Base-by-base conservation (phyloP, 495 filamentous ascomycete genomes). In the Melanomma pulvis-pyrius region DNA sequence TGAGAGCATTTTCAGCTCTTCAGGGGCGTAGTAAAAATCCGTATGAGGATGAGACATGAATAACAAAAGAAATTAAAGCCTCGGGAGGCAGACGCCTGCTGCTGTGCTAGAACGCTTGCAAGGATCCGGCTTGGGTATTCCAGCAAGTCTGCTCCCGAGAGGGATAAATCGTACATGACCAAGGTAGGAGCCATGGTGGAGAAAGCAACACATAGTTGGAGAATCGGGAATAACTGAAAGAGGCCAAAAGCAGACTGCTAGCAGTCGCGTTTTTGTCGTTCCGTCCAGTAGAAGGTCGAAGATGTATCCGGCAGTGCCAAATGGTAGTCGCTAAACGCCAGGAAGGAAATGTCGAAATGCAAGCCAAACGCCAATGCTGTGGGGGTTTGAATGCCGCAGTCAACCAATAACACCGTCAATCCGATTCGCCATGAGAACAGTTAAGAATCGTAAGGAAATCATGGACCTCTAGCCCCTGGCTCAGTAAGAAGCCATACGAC, bases 401-500 rank as follows among this genome's bases (percentile, higher is more conserved):
- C 49, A 46, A 63, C 63, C 61, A 69, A 67, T 63, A 67, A 72
- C 63, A 57, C 66, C 70, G 49, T 66, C 34, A 55, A 32, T 66
- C 63, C 59, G 59, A 63, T 56, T 69, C 63, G 55, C 62, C 70
- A 52, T 69, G 54, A 67, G 53, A 26, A 64, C 39, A 56, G 70
- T 53, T 39, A n/a, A 50, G 53, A 3, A 69, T 64, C 60, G 36
- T 69, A 39, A 59, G 32, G 34, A 65, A 60, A 52, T 65, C 44
- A 24, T 54, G 25, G 44, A 56, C 39, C 13, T 52, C 9, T 24
- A 49, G 25, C 26, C 32, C 36, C 32, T 44, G 29, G 59, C 28
- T 63, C 54, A 74, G 47, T 73, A 73, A 1, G 73, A 75, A 56
- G 72, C 65, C 73, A 74, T 72, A 3, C 73, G 69, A 47, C 71